Percentiles rank a stretch among this genome's conserved stretches.
Conservation (phyloP, 2,329 filamentous ascomycete species). For the Tympanopsis confertula region DNA sequence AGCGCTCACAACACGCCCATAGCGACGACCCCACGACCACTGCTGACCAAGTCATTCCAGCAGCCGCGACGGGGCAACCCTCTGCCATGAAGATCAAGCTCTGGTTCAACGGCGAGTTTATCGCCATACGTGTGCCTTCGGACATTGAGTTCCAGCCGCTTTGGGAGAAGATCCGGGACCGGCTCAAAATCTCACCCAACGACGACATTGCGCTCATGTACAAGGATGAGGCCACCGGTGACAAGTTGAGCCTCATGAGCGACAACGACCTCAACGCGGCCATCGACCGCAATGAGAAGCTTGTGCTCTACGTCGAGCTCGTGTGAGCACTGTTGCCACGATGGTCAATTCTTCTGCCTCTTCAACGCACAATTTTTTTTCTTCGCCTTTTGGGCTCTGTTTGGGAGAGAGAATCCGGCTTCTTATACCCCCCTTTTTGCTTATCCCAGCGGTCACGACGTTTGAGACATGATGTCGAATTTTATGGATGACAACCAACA, state of each 20-base stretch:
- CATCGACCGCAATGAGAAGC: slow-evolving; percentile 73
- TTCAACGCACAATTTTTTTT: too few relatives aligned
- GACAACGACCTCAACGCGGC: slow-evolving; percentile 74
- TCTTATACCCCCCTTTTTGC: too few relatives aligned
- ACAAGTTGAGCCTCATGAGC: slow-evolving; percentile 64
- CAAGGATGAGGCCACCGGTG: slow-evolving; percentile 69
- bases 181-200: slow-evolving; percentile 59
- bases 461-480: too few relatives aligned
- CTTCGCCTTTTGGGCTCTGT: too few relatives aligned
- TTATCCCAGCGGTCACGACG: too few relatives aligned
- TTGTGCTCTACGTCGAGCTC: slow-evolving; percentile 62
- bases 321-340: too few relatives aligned
- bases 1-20: not conserved
- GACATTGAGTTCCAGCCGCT: slow-evolving; percentile 71
- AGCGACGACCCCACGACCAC: too few relatives aligned
- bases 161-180: slow-evolving; percentile 72
- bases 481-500: too few relatives aligned
- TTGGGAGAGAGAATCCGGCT: too few relatives aligned
- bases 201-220: slow-evolving; percentile 74
- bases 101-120: slow-evolving; percentile 82
- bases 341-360: too few relatives aligned
- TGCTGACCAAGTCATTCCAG: slow-evolving; percentile 9
- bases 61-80: slow-evolving; percentile 24
- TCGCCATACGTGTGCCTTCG: slow-evolving; percentile 76
- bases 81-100: slow-evolving; percentile 84